Evolutionary conservation across 2,329 filamentous ascomycete species (phyloP).

Genomic region (Colletotrichum sp.): DNA sequence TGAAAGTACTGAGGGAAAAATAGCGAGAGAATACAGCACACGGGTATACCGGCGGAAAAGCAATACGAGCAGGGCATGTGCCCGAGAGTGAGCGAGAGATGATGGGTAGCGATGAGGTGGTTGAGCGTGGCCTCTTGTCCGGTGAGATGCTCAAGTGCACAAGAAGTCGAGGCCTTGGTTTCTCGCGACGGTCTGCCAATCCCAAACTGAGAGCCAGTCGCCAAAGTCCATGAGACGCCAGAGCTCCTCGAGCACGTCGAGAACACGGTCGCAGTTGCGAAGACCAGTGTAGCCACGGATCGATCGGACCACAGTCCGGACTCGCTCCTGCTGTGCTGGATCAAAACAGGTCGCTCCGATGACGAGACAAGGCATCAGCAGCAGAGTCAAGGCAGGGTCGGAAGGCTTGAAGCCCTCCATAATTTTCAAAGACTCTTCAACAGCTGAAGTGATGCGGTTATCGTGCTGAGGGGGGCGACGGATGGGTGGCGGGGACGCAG

Average conservation of each 20-base stretch:
- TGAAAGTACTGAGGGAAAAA: not conserved
- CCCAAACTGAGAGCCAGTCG: slow-evolving; percentile 66
- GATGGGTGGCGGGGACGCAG: slow-evolving; percentile 50
- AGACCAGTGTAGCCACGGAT: slow-evolving; percentile 66
- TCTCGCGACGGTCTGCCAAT: slow-evolving; percentile 65
- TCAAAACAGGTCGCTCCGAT: slow-evolving; percentile 66
- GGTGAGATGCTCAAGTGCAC: slow-evolving; percentile 40
- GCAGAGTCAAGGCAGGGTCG: slow-evolving; percentile 64
- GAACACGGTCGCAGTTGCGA: slow-evolving; percentile 60
- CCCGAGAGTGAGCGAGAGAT: not conserved
- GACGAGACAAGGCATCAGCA: slow-evolving; percentile 65
- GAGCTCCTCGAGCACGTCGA: slow-evolving; percentile 60
- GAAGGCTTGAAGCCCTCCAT: slow-evolving; percentile 60
- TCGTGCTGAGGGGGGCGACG: slow-evolving; percentile 56
- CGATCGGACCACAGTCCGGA: slow-evolving; percentile 53
- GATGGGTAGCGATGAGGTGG: not conserved
- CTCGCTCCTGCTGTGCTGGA: slow-evolving; percentile 54
- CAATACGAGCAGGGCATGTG: not conserved
- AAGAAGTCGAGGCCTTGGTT: slow-evolving; percentile 61
- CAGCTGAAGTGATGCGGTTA: slow-evolving; percentile 55
- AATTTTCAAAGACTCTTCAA: slow-evolving; percentile 61
- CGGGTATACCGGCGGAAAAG: slow-evolving; percentile 11
- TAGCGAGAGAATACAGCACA: slow-evolving; percentile 15
- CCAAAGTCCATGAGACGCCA: slow-evolving; percentile 65
- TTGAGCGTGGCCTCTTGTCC: not conserved